A percentile compares a stretch with the other conserved stretches of the same genome.
Conservation (phyloP, 164 flowering plant species). For the Vitis cinerea region DNA sequence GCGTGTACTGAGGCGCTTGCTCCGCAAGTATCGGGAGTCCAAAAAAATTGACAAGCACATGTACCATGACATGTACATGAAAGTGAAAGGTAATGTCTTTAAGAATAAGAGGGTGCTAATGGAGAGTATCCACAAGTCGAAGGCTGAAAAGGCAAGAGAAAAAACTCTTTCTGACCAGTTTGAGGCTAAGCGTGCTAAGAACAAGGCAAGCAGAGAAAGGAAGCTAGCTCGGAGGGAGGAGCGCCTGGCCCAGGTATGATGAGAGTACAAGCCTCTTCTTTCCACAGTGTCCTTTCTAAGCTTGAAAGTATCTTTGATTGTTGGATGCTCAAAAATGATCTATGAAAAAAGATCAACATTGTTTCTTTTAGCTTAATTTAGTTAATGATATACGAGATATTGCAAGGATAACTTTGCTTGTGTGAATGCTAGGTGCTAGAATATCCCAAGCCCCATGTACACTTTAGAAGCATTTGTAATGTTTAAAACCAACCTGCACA, state of each 20-base stretch:
- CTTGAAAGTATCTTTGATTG: too few species aligned
- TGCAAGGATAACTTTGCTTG: too few species aligned
- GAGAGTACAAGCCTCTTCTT: not conserved
- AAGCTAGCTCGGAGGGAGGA: conserved; percentile 40
- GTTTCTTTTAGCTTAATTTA: too few species aligned
- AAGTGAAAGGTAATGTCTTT: conserved; percentile 43
- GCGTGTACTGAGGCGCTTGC: conserved; percentile 42
- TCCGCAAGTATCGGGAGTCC: conserved; percentile 37
- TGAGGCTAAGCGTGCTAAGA: conserved; percentile 46
- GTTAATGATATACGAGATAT: too few species aligned
- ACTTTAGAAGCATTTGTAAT: too few species aligned
- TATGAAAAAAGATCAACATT: too few species aligned
- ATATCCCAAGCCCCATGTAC: too few species aligned
- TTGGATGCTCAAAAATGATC: too few species aligned
- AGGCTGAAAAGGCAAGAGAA: conserved; percentile 50
- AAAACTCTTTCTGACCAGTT: conserved; percentile 43
- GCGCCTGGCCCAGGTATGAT: conserved; percentile 34
- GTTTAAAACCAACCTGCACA: not conserved
- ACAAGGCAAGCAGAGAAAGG: conserved; percentile 48
- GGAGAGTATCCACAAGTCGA: conserved; percentile 48
- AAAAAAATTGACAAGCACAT: conserved; percentile 47
- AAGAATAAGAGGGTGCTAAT: conserved; percentile 44
- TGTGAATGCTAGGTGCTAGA: too few species aligned
- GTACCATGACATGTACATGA: conserved; percentile 52
- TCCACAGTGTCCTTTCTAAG: too few species aligned